Evolutionary conservation across 331 rosid genomes (phyloP).

Genomic region (Malus hybrid): DNA sequence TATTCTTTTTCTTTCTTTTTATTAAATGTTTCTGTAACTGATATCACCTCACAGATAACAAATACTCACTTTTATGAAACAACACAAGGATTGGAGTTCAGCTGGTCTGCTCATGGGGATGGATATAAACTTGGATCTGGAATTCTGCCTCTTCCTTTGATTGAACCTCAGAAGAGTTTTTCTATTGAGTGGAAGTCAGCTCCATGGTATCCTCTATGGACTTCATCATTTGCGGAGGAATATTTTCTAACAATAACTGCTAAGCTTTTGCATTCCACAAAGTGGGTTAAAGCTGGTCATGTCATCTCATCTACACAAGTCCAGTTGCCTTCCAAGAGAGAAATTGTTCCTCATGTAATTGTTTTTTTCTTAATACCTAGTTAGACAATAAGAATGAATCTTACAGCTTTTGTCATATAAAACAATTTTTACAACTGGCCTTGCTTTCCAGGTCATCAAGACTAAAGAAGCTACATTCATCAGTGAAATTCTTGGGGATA

Average conservation of each 20-base stretch:
- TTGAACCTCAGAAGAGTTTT: slow-evolving; percentile 58
- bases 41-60: slow-evolving; percentile 41
- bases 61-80: slow-evolving; percentile 69
- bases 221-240: slow-evolving; percentile 54
- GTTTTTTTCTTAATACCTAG: background rate
- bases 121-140: slow-evolving; percentile 71
- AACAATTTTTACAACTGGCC: slow-evolving; percentile 7
- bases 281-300: slow-evolving; percentile 89
- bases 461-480: slow-evolving; percentile 25
- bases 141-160: slow-evolving; percentile 44
- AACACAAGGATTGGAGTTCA: slow-evolving; percentile 70
- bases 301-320: slow-evolving; percentile 67
- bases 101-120: slow-evolving; percentile 73
- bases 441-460: slow-evolving; percentile 51
- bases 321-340: slow-evolving; percentile 62
- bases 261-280: slow-evolving; percentile 58
- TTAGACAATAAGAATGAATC: background rate
- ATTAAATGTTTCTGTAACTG: background rate
- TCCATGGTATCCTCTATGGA: slow-evolving; percentile 69
- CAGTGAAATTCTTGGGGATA: slow-evolving; percentile 46
- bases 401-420: background rate
- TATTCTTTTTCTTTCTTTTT: background rate
- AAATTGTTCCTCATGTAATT: slow-evolving; percentile 48
- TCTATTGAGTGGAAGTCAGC: slow-evolving; percentile 54
- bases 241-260: slow-evolving; percentile 46